Base-by-base conservation (phyloP, 2,329 filamentous ascomycete genomes). In the Sclerotinia spermophila region DNA sequence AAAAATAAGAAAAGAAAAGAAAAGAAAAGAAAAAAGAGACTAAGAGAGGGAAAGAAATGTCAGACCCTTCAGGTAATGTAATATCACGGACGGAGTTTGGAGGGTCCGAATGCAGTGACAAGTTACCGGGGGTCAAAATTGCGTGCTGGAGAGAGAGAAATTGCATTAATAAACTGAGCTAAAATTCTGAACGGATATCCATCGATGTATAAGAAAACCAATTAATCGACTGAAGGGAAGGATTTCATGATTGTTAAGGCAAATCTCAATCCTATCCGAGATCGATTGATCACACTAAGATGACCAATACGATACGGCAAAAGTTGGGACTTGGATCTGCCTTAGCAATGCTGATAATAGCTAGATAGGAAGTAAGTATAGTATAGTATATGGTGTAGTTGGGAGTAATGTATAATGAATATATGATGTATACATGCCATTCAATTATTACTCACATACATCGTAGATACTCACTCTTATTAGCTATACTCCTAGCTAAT, bases 91-190 rank as follows among this genome's bases (percentile, higher is more conserved):
- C 44, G 61, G 61, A 51, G 17, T 40, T 51, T 65, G 13, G 6
- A 65, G 45, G 45, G 61, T 38, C 44, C 61, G 61, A 65, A 40
- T 40, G 45, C 62, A 53, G 45, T 40, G 17, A 24, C 62, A 65
- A 30, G 13, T 53, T 53, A 17, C 48, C 48, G 17, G 62, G 62
- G 62, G 38, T 65, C 5, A 42, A 27, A 53, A 65, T 65, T 65
- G 62, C 44, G 61, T 64, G 61, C 61, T 64, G 61, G 48, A 11
- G 27, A 1, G 27, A 53, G 48, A 53, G 48, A 53, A 27, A 27
- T 53, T 53, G 48, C n/a, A 17, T 53, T 15, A 7, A n/a, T n/a
- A n/a, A n/a, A n/a, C n/a, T n/a, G n/a, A n/a, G n/a, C n/a, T n/a
- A n/a, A n/a, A n/a, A n/a, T n/a, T n/a, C n/a, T n/a, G n/a, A n/a